Evolutionary conservation across 2,329 filamentous ascomycete genomes (phyloP), one percentile per base, ranked within the genome.

Genomic region (Tympanopsis confertula): DNA sequence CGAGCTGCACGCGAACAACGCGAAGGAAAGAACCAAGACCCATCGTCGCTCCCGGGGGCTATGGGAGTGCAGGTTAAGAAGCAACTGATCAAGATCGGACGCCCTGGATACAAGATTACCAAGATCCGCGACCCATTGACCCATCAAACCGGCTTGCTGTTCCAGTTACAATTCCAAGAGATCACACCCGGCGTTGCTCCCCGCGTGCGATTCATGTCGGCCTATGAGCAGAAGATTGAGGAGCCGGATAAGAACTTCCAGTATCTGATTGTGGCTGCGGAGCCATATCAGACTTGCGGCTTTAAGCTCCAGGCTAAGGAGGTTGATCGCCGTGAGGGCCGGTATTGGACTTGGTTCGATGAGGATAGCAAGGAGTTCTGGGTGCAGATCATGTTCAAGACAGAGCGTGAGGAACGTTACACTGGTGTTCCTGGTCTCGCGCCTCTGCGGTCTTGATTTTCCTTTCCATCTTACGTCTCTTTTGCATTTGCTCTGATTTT

Each of bases 371-470:
- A 93, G 69, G 89, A 96, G 66, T 98, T 93, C 56, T 96, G 87
- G 86, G 75, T 95, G 29, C 91, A 96, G 68, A 74, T 98, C 46
- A 84, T 96, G 69, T 98, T 96, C 65, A 91, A 95, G 74, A 96
- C 91, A 28, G 91, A 98, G 68, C 78, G 91, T 45, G 91, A 96
- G 63, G 89, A 95, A 70, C 71, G 87, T 42, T 96, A 79, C 45
- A 77, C 75, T 36, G 74, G 74, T 14, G 76, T 77, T 38, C 76
- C 76, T 1, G 76, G 76, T 12, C 52, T 80, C 48, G 68, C 68
- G 19, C 64, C 64, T 2, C 55, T 33, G 30, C 10, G 30, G 17
- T 15, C 30, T n/a, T n/a, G n/a, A n/a, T n/a, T n/a, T n/a, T n/a
- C n/a, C n/a, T n/a, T n/a, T n/a, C n/a, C n/a, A n/a, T n/a, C n/a